Base-by-base conservation (phyloP, 108 stramenopile species). In the Conticribra weissflogii region DNA sequence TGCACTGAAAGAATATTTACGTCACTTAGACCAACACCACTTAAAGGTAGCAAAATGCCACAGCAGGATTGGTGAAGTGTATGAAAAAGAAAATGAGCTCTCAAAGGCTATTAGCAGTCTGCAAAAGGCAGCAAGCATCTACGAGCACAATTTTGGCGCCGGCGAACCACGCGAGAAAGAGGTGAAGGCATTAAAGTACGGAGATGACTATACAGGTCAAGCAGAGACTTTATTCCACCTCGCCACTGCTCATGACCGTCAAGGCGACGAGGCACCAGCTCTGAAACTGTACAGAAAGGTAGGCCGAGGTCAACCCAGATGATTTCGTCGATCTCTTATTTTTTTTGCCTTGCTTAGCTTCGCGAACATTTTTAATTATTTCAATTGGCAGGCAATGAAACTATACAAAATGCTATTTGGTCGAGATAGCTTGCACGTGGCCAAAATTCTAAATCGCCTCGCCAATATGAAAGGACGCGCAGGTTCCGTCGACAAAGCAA, bases 401-500 rank as follows among this genome's bases (percentile, higher is more conserved):
- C 29, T 80, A 23, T 80, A 80, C 68, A 69, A 76, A 56, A 29
- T 54, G 22, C 30, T 76, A 31, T 71, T 64, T 58, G 79, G 79
- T 29, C 54, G 68, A 31, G 79, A 80, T 29, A 62, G 68, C 32
- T 48, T 80, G 29, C 33, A 50, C 56, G 79, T 80, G 45, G 79
- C 73, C 9, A 75, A 75, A 58, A 67, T 80, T 25, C 79, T 76
- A 4, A 63, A 70, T 29, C 74, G 69, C 45, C 50, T 80, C 18
- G 79, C 74, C 23, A 75, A 70, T 49, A 75, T 80, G 74, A 75
- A 76, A 54, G 79, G 68, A 19, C 68, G 74, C 9, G 53, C 61
- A 54, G 76, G 73, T 21, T 72, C 72, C 23, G 66, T 72, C 24
- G 81, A 78, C 15, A 82, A 78, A 24, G 81, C 81, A n/a, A 78